These are phyloP conservation scores for Kodamaea neixiangensis DNA, from an alignment of 805 yeast genomes.

Conservation along the genomic window DNA sequence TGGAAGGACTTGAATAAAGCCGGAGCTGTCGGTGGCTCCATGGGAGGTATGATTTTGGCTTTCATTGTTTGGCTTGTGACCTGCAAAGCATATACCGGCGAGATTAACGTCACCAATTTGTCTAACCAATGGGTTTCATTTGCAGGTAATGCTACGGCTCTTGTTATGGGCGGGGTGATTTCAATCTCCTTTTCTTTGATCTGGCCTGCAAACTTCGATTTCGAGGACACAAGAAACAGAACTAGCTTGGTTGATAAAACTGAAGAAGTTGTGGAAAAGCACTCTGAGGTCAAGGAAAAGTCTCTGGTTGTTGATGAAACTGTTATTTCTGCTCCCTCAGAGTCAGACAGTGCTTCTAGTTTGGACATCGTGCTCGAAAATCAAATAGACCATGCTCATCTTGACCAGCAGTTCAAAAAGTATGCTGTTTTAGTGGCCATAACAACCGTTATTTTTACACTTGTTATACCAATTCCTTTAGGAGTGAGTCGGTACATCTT, in stretches of 20 bases:
- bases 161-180: slow-evolving; percentile 37
- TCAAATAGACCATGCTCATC: slow-evolving; percentile 23
- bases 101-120: slow-evolving; percentile 34
- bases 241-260: slow-evolving; percentile 22
- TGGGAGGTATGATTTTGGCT: slow-evolving; percentile 38
- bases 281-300: background rate
- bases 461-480: slow-evolving; percentile 37
- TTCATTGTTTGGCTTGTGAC: slow-evolving; percentile 40
- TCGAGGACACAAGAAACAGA: slow-evolving; percentile 32
- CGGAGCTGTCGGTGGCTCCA: slow-evolving; percentile 41
- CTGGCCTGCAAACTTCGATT: slow-evolving; percentile 44
- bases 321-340: background rate
- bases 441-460: slow-evolving; percentile 23
- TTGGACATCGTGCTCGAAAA: slow-evolving; percentile 25
- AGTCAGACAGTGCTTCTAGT: background rate
- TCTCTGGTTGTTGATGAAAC: slow-evolving; percentile 1
- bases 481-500: slow-evolving; percentile 36
- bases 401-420: slow-evolving; percentile 31
- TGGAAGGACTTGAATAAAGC: slow-evolving; percentile 35
- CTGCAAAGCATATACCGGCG: slow-evolving; percentile 36
- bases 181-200: slow-evolving; percentile 31
- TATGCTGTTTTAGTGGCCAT: slow-evolving; percentile 25
- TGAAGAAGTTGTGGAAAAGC: slow-evolving; percentile 3
- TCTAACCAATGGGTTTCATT: slow-evolving; percentile 43
- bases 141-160: slow-evolving; percentile 41